Base-by-base conservation (phyloP, 345 rosid species). In the Bruguiera gymnorhiza region DNA sequence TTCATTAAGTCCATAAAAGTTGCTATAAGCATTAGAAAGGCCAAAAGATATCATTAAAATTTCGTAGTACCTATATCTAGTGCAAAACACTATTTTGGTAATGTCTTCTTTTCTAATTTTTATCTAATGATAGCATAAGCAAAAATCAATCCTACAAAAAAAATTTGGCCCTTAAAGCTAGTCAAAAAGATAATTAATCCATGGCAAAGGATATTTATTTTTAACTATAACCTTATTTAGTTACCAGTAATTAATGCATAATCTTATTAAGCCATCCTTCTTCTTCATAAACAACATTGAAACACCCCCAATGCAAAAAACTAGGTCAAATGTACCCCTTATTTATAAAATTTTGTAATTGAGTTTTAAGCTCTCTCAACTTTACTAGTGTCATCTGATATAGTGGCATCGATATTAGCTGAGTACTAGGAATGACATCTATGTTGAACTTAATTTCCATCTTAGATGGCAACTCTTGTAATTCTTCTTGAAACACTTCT, bases 61-160 rank as follows among this genome's bases (percentile, higher is more conserved):
- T 19, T 71, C 63, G 34, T 71, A 71, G 6, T 62, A 54, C 3
- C 67, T 56, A 63, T 71, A 63, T 10, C 37, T 6, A 2, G 18
- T 71, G 2, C 63, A 10, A 34, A 63, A 62, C 1, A 61, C 43
- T 0, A 19, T 31, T 18, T 34, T 71, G 0, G 31, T 16, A 9
- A 62, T 8, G 32, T 54, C 52, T 0, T 24, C 23, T 4, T 52
- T 32, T 15, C 23, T 23, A 4, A 71, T 29, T n/a, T 15, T 4
- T 2, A 71, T 4, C 4, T 71, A 20, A 53, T 63, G 61, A n/a
- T 64, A 71, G 2, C 62, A 24, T 0, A 29, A 71, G 6, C 39
- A 32, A 3, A 51, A 3, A 24, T 62, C 26, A 32, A 62, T 63
- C 23, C 52, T 71, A 8, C 4, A 27, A 50, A 34, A 34, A 34